Evolutionary conservation across 805 yeast genomes (phyloP).

Genomic region (Candida taoyuanica): DNA sequence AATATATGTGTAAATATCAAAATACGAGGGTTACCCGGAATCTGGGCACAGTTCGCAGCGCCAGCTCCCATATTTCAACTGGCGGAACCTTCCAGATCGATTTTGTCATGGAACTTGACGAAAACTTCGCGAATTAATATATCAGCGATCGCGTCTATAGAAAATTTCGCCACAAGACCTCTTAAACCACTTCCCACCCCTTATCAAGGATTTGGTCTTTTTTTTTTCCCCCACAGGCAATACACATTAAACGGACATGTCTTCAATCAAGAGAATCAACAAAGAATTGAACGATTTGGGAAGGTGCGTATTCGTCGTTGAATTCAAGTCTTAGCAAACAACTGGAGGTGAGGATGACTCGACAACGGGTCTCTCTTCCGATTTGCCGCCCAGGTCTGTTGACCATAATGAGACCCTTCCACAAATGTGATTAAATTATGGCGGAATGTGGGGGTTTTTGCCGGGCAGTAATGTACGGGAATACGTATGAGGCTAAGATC

Average conservation of each 20-base stretch:
- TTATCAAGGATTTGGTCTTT: slow-evolving; percentile 6
- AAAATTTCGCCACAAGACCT: slow-evolving; percentile 18
- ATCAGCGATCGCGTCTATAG: slow-evolving; percentile 12
- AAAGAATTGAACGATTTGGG: slow-evolving; percentile 95
- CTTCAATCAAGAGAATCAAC: slow-evolving; percentile 82
- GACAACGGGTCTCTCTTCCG: too few species aligned
- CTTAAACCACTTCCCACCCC: slow-evolving; percentile 4
- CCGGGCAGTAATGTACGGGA: too few species aligned
- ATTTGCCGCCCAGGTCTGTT: too few species aligned
- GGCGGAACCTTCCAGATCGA: not conserved
- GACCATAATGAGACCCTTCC: too few species aligned
- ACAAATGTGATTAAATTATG: too few species aligned
- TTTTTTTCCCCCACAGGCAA: not conserved
- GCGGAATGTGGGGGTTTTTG: too few species aligned
- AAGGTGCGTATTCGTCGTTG: slow-evolving; percentile 51
- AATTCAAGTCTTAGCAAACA: not conserved
- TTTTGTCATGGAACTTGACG: slow-evolving; percentile 1
- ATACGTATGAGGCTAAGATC: too few species aligned
- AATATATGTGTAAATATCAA: too few species aligned
- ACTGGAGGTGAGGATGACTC: too few species aligned
- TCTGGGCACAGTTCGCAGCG: too few species aligned
- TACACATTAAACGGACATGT: slow-evolving; percentile 27
- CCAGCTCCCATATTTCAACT: not conserved
- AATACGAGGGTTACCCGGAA: slow-evolving; percentile 2
- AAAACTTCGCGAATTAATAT: not conserved